Conservation (phyloP, 2,329 filamentous ascomycete species). For the Colletotrichum siamense region DNA sequence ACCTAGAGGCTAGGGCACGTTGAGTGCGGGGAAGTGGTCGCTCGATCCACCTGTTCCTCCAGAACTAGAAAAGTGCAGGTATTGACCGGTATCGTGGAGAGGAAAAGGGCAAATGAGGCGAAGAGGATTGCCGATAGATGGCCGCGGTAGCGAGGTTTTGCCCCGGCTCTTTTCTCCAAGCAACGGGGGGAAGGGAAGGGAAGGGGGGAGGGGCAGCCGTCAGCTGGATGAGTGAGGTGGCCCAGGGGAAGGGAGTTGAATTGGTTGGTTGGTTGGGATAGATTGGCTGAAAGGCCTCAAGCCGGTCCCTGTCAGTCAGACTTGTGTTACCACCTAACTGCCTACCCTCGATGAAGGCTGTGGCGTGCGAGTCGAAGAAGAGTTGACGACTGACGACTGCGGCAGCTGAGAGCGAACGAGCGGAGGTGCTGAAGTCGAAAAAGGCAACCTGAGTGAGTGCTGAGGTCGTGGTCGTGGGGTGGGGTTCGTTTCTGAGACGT, state of each 20-base stretch:
- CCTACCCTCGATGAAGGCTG: neutral
- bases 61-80: neutral
- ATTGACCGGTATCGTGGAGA: neutral
- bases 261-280: neutral
- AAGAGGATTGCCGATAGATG: neutral
- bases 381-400: neutral
- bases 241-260: neutral
- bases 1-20: neutral
- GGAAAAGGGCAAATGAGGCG: neutral
- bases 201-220: neutral
- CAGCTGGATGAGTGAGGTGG: neutral
- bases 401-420: neutral
- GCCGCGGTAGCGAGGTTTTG: neutral
- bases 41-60: neutral
- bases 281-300: neutral
- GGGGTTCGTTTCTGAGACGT: neutral
- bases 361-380: neutral
- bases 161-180: neutral
- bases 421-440: neutral
- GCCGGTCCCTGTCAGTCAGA: neutral
- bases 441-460: neutral
- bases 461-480: neutral
- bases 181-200: neutral
- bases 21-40: neutral
- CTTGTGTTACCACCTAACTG: neutral